These are phyloP conservation scores for Physcomitrium patens DNA, from an alignment of 225 moss, liverwort and hornwort genomes.

Conservation along the genomic window DNA sequence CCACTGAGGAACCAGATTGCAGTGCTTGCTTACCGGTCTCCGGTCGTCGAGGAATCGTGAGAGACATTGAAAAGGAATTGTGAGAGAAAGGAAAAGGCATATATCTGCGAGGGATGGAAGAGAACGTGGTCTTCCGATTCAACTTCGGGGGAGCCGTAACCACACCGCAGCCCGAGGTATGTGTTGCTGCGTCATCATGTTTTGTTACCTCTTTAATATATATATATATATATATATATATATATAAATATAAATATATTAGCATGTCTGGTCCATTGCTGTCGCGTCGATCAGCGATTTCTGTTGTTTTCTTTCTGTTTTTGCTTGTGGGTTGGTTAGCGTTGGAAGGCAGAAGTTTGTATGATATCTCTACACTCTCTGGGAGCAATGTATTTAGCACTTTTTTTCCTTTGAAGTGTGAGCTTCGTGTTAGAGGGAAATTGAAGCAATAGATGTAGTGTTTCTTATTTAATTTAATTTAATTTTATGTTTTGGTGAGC, in stretches of 20 bases:
- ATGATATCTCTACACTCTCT: conserved; percentile 15
- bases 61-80: conserved; percentile 17
- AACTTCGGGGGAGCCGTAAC: conserved; percentile 51
- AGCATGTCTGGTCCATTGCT: not conserved
- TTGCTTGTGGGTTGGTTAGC: not conserved
- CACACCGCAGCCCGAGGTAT: conserved; percentile 61
- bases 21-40: not conserved
- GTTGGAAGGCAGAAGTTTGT: conserved; percentile 7
- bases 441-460: conserved; percentile 7
- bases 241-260: too few species aligned
- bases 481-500: not conserved
- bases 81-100: not conserved
- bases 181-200: conserved; percentile 55
- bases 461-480: not conserved
- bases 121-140: conserved; percentile 52
- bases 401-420: conserved; percentile 8
- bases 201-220: conserved; percentile 32
- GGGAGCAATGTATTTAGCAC: conserved; percentile 18
- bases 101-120: conserved; percentile 36
- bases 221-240: too few species aligned
- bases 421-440: conserved; percentile 16
- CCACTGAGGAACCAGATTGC: conserved; percentile 9
- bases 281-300: conserved; percentile 24
- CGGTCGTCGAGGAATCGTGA: conserved; percentile 8
- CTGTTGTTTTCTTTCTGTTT: not conserved